Evolutionary conservation across 306 rosid species (phyloP), one percentile per base, ranked within the genome.

Genomic region (Acacia melanoxylon): DNA sequence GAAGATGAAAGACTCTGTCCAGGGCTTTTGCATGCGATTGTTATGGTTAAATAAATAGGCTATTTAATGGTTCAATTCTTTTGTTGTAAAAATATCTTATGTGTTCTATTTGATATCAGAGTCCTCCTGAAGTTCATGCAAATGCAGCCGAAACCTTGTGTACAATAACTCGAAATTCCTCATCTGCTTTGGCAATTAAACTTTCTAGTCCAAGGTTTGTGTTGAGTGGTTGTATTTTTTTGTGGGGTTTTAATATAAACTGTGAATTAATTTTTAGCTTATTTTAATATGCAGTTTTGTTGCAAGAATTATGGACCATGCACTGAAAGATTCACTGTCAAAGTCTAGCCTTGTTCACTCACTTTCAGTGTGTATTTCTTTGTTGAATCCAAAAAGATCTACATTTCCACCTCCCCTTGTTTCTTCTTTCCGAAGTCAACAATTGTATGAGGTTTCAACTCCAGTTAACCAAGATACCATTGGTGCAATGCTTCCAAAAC

Each of bases 181-280:
- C 98, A 15, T 95, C 99, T 45, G 84, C 99, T 83, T 86, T 95
- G 25, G 98, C 98, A 65, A 78, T 86, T 72, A 93, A 91, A 86
- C 98, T 95, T 86, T 92, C 92, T 80, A 93, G 98, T 81, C 97
- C 97, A 85, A 93, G 99, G 99, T 95, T 84, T 88, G 89, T 78
- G 31, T 78, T 46, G 37, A 37, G 80, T 44, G 37, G 65, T 52
- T 78, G 72, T 67, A 35, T 16, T 71, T 31, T 49, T 4, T 3
- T 5, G 15, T 58, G 10, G 31, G 59, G 5, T 81, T 58, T 8
- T 25, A 25, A 6, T 41, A 42, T 22, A 75, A 65, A 29, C 14
- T 44, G 71, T 58, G 52, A 65, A 61, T 10, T 77, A 33, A 73
- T 82, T 81, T 61, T 76, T 54, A 83, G 17, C 15, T 29, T 42